phyloP scores from a whole-genome alignment of 2,329 filamentous ascomycete genomes.

The Cladosporium sp. region DNA sequence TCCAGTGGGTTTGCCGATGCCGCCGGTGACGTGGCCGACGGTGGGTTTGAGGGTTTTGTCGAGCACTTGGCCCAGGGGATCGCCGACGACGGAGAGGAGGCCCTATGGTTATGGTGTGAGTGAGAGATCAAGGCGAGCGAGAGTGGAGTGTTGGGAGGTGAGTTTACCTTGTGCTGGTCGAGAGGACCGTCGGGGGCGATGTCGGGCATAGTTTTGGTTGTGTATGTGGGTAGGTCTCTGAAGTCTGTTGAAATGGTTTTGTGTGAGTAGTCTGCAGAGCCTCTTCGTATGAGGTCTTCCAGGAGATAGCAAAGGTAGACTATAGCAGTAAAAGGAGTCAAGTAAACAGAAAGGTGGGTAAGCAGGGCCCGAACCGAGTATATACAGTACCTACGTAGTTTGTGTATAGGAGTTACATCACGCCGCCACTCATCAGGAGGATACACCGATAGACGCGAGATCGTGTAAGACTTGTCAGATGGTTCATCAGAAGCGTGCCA shows the following conservation, averaged over 20 bases:
- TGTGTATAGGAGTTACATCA: neutral
- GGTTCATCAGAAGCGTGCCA: neutral
- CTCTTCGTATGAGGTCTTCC: neutral
- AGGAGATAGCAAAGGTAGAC: too few species aligned
- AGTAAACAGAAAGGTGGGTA: neutral
- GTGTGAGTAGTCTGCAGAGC: neutral
- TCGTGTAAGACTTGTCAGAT: neutral
- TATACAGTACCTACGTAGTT: neutral
- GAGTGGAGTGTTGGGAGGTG: neutral
- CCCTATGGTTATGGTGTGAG: slow-evolving; percentile 15
- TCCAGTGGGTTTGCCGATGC: slow-evolving; percentile 27
- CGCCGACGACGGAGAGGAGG: slow-evolving; percentile 29
- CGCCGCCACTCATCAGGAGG: neutral
- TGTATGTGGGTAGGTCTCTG: neutral
- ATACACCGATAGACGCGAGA: neutral
- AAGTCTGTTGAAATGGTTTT: neutral
- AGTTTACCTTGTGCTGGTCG: slow-evolving; percentile 19
- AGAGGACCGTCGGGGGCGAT: slow-evolving; percentile 25
- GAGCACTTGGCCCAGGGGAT: slow-evolving; percentile 32
- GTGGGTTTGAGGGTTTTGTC: slow-evolving; percentile 26
- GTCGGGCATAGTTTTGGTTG: slow-evolving; percentile 19
- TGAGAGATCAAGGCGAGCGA: neutral
- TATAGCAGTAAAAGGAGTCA: neutral
- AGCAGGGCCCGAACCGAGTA: neutral
- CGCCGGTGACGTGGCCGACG: slow-evolving; percentile 28